Conservation (phyloP, 2,329 filamentous ascomycete genomes). For the Ambrosiella beaveri region DNA sequence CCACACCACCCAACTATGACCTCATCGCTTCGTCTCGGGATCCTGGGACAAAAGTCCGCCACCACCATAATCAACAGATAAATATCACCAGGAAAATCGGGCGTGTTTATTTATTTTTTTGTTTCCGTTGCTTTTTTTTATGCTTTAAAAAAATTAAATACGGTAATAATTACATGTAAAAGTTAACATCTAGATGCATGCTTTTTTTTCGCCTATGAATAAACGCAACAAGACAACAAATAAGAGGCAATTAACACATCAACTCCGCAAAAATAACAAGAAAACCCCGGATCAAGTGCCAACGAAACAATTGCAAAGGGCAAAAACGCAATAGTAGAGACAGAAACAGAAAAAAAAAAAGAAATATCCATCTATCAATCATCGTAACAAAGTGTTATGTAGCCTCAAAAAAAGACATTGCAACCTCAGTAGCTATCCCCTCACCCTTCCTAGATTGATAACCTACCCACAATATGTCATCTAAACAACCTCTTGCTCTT, state of each 20-base stretch:
- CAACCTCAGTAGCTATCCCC: background rate
- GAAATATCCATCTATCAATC: background rate
- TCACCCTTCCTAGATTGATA: background rate
- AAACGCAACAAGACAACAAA: constrained; percentile 7
- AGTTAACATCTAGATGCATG: constrained; percentile 11
- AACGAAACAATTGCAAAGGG: background rate
- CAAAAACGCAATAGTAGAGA: background rate
- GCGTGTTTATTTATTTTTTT: no score
- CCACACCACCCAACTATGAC: no score
- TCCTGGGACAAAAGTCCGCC: no score
- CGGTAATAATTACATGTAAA: background rate
- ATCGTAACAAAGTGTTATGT: background rate
- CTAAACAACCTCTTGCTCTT: background rate
- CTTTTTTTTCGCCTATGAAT: constrained; percentile 2
- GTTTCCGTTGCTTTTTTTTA: no score
- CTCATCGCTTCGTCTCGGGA: no score
- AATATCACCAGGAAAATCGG: no score
- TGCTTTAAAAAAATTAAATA: no score
- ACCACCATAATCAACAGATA: no score
- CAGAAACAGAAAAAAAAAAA: background rate
- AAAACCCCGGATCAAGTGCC: background rate
- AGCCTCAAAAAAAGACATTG: background rate
- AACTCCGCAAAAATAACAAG: constrained; percentile 14
- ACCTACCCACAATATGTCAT: background rate
- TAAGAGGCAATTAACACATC: constrained; percentile 8